Base-by-base conservation (phyloP, 2,329 filamentous ascomycete genomes). In the Polytolypa hystricis region DNA sequence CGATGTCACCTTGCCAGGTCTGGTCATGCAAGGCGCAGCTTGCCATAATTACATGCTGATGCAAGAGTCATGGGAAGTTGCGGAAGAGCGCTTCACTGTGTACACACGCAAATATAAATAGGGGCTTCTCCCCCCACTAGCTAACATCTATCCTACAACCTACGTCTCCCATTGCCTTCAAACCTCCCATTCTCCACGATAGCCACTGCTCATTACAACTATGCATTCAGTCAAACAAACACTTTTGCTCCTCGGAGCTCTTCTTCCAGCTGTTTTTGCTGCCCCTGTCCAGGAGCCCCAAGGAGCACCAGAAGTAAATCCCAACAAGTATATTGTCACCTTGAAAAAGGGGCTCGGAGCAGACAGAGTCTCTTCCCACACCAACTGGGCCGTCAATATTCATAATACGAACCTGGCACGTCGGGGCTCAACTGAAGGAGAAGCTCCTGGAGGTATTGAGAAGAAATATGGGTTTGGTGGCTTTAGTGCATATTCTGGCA, bases 221-320 rank as follows among this genome's bases (percentile, higher is more conserved):
- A 25, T 25, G 21, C 7, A 25, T 7, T 25, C 21, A 7, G n/a
- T 9, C 17, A 19, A 34, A 9, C 10, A 16, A 19, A 26, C 11
- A 8, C 14, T 15, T 19, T 19, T 33, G 7, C 21, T 25, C 21
- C 21, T 25, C 21, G 21, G 21, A n/a, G 21, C 21, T 25, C 7
- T 25, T n/a, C 35, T 43, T 14, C 39, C 38, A 19, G 19, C 25
- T 12, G 38, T 42, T 19, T 18, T 44, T 33, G 44, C 32, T 15
- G 42, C 38, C 20, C 25, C 40, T 10, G 4, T 17, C 16, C 25
- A 30, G 6, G 20, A 30, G 19, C n/a, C 20, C 25, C 9, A 14
- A 14, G 15, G 10, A 23, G 16, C 5, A 10, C 12, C 2, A 18
- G 12, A 26, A n/a, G 5, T 14, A 7, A 33, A 23, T 38, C 30